Base-by-base conservation (phyloP, 768 basidiomycete species). In the Lentinula sp. region DNA sequence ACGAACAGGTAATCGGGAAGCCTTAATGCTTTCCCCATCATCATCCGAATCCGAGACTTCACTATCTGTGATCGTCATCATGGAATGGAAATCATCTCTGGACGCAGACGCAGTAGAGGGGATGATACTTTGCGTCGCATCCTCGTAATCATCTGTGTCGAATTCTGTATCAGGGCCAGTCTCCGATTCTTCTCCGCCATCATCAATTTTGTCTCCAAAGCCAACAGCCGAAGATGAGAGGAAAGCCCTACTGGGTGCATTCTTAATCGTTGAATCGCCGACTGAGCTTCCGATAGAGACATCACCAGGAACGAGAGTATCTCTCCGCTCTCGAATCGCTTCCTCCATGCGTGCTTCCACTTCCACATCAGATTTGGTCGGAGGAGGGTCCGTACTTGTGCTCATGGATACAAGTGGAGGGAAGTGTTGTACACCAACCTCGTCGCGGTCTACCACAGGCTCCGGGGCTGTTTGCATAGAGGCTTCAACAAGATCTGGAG, bases 21-120 rank as follows among this genome's bases (percentile, higher is more conserved):
- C 87, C 70, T 84, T 90, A 76, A 93, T 84, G 61, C 91, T 93
- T 73, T 87, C 87, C n/a, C 79, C 82, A 61, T 82, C 82, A 61
- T 82, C 79, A 16, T 70, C 79, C 45, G 80, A 79, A 58, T 77
- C 81, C 2, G 82, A 85, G 67, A 80, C 85, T 59, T 83, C 89
- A 62, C 84, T 85, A 64, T 91, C 89, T 43, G 87, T 85, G 73
- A 84, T 73, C 2, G 88, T 90, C 77, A 84, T 72, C 70, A 88
- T 76, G 6, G 88, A 91, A 69, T 92, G 85, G 82, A 91, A 91
- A 66, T 90, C 88, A 39, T 89, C 85, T 35, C 74, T 75, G 54
- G 61, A 57, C 35, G 57, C 60, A 15, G 63, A 61, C 37, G 65
- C 58, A 15, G 62, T 49, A 5, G 65, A 63, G 32, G 57, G 60